Conservation (phyloP, 352 stramenopile genomes). For the Phytophthora hibernalis region DNA sequence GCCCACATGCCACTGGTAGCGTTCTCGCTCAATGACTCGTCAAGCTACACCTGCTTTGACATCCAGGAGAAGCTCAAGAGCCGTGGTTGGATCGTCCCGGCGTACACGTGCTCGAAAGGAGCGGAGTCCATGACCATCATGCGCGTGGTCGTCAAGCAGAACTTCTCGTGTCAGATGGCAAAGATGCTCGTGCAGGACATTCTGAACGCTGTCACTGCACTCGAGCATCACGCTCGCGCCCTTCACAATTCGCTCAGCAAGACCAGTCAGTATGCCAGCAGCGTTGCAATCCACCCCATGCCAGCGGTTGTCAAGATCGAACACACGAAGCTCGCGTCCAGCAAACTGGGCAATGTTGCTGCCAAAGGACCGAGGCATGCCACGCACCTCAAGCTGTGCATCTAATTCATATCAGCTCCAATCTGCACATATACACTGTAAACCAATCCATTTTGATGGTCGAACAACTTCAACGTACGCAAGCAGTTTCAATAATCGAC, state of each 20-base stretch:
- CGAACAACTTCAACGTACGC: conserved; percentile 1
- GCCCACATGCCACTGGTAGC: conserved; percentile 88
- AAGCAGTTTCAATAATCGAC: not conserved
- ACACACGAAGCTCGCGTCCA: conserved; percentile 52
- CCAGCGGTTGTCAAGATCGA: conserved; percentile 52
- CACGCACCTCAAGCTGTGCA: conserved; percentile 24
- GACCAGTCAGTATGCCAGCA: conserved; percentile 46
- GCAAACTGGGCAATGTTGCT: not conserved
- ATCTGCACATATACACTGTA: not conserved
- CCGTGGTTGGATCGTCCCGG: conserved; percentile 85
- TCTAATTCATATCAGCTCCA: conserved; percentile 3
- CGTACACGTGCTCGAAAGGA: conserved; percentile 80
- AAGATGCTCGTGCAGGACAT: conserved; percentile 87
- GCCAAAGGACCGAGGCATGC: conserved; percentile 9
- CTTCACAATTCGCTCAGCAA: conserved; percentile 61
- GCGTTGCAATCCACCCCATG: conserved; percentile 54
- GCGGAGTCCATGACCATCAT: conserved; percentile 84
- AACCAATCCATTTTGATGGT: not conserved
- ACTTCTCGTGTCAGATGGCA: conserved; percentile 82
- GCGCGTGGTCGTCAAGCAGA: conserved; percentile 88
- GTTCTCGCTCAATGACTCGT: conserved; percentile 74
- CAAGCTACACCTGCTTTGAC: conserved; percentile 81
- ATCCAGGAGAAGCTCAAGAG: conserved; percentile 84
- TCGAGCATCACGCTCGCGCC: conserved; percentile 66
- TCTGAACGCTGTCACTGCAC: conserved; percentile 67